Evolutionary conservation across 345 rosid genomes (phyloP).

Genomic region (Hibiscus syriacus): DNA sequence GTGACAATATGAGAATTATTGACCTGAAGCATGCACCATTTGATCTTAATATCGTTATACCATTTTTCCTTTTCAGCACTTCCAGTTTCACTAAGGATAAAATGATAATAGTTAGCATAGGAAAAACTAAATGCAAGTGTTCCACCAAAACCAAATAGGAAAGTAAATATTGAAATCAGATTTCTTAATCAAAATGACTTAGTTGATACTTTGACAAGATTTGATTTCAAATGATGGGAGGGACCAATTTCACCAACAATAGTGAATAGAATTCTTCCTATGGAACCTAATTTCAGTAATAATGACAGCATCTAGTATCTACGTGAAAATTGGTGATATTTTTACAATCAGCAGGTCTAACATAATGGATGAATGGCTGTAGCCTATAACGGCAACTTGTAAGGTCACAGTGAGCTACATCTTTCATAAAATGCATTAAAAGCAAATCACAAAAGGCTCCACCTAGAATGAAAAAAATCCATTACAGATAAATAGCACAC

Average conservation of each 20-base stretch:
- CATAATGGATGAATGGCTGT: background rate
- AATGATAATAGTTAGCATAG: background rate
- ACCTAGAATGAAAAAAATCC: background rate
- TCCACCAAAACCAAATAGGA: background rate
- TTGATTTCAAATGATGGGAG: background rate
- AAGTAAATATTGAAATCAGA: background rate
- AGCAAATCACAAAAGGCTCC: background rate
- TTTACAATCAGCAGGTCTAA: background rate
- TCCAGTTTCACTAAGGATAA: background rate
- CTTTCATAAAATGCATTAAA: background rate
- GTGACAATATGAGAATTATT: background rate
- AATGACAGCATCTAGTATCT: background rate
- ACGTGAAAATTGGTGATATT: background rate
- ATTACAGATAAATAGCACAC: background rate
- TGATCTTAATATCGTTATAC: background rate
- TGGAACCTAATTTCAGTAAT: background rate
- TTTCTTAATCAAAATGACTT: background rate
- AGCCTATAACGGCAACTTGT: background rate
- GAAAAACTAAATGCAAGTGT: background rate
- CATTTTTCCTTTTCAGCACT: background rate
- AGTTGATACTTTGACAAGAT: background rate
- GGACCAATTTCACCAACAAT: no score
- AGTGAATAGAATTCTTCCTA: no score
- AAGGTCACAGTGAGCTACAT: background rate
- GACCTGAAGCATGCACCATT: background rate